A percentile compares a stretch with the other conserved stretches of the same genome.
phyloP scores from a whole-genome alignment of 2,329 filamentous ascomycete species.

The Pestalotiopsis sp. region DNA sequence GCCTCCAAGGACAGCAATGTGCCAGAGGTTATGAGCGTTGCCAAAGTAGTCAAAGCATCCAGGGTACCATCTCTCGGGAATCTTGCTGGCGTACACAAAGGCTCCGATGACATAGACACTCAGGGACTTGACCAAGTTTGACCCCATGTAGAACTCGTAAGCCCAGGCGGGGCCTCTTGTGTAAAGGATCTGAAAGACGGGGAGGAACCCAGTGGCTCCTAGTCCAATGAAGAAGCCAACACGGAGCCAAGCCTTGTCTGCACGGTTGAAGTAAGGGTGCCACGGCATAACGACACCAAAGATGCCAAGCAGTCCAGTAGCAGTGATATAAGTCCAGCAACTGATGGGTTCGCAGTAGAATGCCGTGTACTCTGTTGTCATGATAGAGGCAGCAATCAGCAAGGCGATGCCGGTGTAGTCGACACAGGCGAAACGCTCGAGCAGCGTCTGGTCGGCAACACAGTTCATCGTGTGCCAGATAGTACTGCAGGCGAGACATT shows the following conservation, averaged over 20 bases:
- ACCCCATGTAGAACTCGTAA: conserved; percentile 84
- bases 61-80: conserved; percentile 90
- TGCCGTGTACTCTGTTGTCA: conserved; percentile 97
- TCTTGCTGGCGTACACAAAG: conserved; percentile 84
- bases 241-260: conserved; percentile 89
- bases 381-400: conserved; percentile 92
- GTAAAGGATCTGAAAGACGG: conserved; percentile 79
- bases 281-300: conserved; percentile 91
- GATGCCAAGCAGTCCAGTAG: conserved; percentile 79
- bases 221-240: conserved; percentile 91
- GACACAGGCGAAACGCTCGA: conserved; percentile 95
- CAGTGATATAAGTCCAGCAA: conserved; percentile 81
- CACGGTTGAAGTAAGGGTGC: conserved; percentile 92
- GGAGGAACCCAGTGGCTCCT: conserved; percentile 84
- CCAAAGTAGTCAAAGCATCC: conserved; percentile 95
- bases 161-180: conserved; percentile 80
- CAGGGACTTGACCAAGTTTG: conserved; percentile 75
- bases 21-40: conserved; percentile 97
- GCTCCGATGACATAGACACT: conserved; percentile 85
- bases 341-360: conserved; percentile 96
- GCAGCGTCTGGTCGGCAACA: conserved; percentile 83
- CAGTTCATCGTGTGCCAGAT: conserved; percentile 99
- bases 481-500: conserved; percentile 91
- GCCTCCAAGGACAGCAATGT: conserved; percentile 83
- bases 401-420: conserved; percentile 98